phyloP scores from a whole-genome alignment of 345 rosid species.

The Excoecaria agallocha region DNA sequence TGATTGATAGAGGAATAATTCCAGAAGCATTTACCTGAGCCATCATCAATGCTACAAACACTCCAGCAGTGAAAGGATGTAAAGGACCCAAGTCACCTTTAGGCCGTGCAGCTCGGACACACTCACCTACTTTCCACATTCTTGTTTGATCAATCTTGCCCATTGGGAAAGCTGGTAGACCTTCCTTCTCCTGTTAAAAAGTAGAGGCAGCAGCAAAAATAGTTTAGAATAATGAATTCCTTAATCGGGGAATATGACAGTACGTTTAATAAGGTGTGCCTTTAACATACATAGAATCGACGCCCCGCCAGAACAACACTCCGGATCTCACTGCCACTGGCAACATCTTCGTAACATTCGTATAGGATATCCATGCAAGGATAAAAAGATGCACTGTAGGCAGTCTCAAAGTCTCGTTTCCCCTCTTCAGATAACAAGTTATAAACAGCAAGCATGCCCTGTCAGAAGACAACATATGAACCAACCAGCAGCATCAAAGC shows the following conservation, averaged over 20 bases:
- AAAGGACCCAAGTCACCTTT: constrained; percentile 80
- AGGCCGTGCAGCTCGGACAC: constrained; percentile 59
- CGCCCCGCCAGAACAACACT: constrained; percentile 94
- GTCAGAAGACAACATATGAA: constrained; percentile 11
- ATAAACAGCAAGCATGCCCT: constrained; percentile 95
- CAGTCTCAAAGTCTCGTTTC: constrained; percentile 67
- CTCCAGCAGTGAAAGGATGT: constrained; percentile 85
- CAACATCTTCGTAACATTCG: constrained; percentile 90
- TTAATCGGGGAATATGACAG: neutral
- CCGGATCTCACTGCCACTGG: constrained; percentile 73
- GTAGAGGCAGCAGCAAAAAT: constrained; percentile 8
- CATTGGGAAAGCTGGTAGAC: constrained; percentile 96
- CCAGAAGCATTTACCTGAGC: constrained; percentile 57
- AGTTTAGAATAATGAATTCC: neutral
- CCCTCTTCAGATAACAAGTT: constrained; percentile 72
- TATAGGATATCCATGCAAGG: constrained; percentile 89
- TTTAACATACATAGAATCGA: constrained; percentile 62
- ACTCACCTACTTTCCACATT: constrained; percentile 96
- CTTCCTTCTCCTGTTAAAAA: constrained; percentile 71
- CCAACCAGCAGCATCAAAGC: no score
- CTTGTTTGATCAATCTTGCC: constrained; percentile 93
- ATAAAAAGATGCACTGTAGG: constrained; percentile 73
- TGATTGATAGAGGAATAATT: neutral
- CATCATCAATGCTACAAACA: constrained; percentile 90
- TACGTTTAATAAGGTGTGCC: neutral